phyloP scores from a whole-genome alignment of 345 rosid genomes.

The Sapria himalayana region DNA sequence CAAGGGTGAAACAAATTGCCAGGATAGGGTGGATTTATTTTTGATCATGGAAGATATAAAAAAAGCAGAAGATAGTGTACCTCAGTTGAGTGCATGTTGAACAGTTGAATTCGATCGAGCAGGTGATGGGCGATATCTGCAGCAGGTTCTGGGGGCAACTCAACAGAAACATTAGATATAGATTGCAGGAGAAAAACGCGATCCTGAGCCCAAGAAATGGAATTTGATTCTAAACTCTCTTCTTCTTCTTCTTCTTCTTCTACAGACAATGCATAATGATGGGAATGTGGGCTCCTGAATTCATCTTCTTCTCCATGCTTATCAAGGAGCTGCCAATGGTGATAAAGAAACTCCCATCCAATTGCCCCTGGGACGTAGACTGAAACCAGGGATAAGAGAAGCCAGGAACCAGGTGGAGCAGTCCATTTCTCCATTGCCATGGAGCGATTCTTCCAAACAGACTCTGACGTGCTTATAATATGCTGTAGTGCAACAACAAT shows the following conservation, averaged over 20 bases:
- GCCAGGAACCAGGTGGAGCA: conserved; percentile 90
- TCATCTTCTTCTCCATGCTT: conserved; percentile 24
- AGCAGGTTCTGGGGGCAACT: conserved; percentile 66
- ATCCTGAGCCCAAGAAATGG: conserved; percentile 77
- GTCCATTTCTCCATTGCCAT: conserved; percentile 72
- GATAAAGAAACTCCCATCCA: conserved; percentile 89
- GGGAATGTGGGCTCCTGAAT: conserved; percentile 14
- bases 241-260: conserved; percentile 18
- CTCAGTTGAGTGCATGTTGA: conserved; percentile 76
- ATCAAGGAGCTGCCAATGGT: conserved; percentile 76
- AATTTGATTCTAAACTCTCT: conserved; percentile 18
- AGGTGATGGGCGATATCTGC: conserved; percentile 77
- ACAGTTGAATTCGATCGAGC: conserved; percentile 56
- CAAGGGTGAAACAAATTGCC: too few species aligned
- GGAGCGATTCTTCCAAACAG: conserved; percentile 56
- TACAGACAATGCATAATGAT: too few species aligned
- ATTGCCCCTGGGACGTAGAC: conserved; percentile 41
- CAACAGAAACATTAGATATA: conserved; percentile 68
- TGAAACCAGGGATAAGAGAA: conserved; percentile 88
- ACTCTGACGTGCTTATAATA: conserved; percentile 57
- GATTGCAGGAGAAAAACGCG: conserved; percentile 83
- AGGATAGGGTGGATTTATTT: too few species aligned
- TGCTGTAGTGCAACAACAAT: conserved; percentile 48
- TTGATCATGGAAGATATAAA: too few species aligned
- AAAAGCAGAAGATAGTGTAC: too few species aligned